phyloP scores from a whole-genome alignment of 495 filamentous ascomycete genomes.

The Staphylotrichum tortipilum region DNA sequence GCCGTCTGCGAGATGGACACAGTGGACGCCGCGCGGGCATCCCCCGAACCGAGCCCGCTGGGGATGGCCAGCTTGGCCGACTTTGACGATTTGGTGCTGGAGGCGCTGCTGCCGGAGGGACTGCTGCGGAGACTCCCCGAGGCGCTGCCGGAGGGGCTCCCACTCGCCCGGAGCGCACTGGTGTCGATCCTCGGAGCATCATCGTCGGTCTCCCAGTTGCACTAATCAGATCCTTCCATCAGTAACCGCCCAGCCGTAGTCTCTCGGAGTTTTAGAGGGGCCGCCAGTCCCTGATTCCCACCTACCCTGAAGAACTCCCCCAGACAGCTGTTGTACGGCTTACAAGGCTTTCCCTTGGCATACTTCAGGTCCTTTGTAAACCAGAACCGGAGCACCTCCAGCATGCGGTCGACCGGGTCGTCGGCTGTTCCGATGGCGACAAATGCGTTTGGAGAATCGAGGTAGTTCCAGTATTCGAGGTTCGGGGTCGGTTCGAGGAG shows the following conservation, averaged over 20 bases:
- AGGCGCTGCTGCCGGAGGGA: slow-evolving; percentile 29
- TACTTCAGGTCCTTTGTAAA: slow-evolving; percentile 99
- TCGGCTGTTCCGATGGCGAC: slow-evolving; percentile 92
- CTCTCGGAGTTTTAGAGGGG: background rate
- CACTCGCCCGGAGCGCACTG: slow-evolving; percentile 22
- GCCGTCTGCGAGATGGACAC: slow-evolving; percentile 36
- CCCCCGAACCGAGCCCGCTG: slow-evolving; percentile 19
- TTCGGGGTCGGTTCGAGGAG: slow-evolving; percentile 93
- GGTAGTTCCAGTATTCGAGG: slow-evolving; percentile 97
- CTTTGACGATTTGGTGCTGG: slow-evolving; percentile 43
- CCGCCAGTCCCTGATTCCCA: slow-evolving; percentile 3
- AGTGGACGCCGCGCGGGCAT: slow-evolving; percentile 31
- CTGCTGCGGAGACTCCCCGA: slow-evolving; percentile 26
- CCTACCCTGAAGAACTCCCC: slow-evolving; percentile 95
- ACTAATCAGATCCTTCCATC: slow-evolving; percentile 39
- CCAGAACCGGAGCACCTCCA: slow-evolving; percentile 91
- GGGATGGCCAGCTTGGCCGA: slow-evolving; percentile 31
- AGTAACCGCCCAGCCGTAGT: background rate
- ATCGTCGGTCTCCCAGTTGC: slow-evolving; percentile 87
- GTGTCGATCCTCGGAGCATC: slow-evolving; percentile 45
- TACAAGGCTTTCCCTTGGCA: slow-evolving; percentile 95
- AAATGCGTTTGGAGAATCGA: slow-evolving; percentile 93
- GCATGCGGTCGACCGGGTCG: slow-evolving; percentile 82
- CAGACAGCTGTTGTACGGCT: slow-evolving; percentile 93
- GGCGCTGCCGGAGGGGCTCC: slow-evolving; percentile 27